phyloP scores from a whole-genome alignment of 768 basidiomycete genomes.

The Mrakia frigida region DNA sequence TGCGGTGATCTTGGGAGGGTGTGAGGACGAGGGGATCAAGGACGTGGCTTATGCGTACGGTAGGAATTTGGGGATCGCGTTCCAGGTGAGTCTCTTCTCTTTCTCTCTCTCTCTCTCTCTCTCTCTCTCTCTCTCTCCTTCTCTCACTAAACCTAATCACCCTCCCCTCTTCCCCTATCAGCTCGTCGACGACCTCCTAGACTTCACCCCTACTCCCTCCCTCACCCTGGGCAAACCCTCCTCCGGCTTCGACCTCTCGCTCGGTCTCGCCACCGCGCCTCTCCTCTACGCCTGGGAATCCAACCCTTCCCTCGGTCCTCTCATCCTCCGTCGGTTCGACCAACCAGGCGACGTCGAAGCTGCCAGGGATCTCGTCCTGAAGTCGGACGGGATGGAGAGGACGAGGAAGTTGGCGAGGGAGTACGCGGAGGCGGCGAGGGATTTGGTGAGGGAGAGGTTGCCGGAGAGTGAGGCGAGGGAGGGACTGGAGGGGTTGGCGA shows the following conservation, averaged over 20 bases:
- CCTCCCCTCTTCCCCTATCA: slow-evolving; percentile 41
- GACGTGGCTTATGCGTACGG: slow-evolving; percentile 89
- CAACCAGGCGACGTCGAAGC: slow-evolving; percentile 71
- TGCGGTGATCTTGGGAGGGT: slow-evolving; percentile 78
- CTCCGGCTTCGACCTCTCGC: slow-evolving; percentile 72
- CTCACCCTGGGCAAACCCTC: slow-evolving; percentile 74
- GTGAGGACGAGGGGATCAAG: slow-evolving; percentile 72
- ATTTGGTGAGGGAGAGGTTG: slow-evolving; percentile 57
- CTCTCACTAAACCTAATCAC: too few relatives aligned
- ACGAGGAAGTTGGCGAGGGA: slow-evolving; percentile 68
- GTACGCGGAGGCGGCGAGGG: slow-evolving; percentile 72
- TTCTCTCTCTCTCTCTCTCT: background rate
- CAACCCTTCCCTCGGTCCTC: slow-evolving; percentile 58
- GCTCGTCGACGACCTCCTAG: slow-evolving; percentile 93
- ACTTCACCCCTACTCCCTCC: slow-evolving; percentile 69
- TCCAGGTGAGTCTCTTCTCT: slow-evolving; percentile 59
- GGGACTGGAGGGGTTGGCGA: slow-evolving; percentile 68
- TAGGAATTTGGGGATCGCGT: slow-evolving; percentile 85
- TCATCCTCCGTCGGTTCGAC: slow-evolving; percentile 74
- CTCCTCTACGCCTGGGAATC: slow-evolving; percentile 82
- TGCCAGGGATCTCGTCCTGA: slow-evolving; percentile 61
- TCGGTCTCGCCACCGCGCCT: slow-evolving; percentile 81
- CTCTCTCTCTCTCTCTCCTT: background rate
- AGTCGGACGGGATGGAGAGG: slow-evolving; percentile 68
- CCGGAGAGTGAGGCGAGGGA: slow-evolving; percentile 75